Evolutionary conservation across 331 rosid species (phyloP).

Genomic region (Prunus yedoensis): DNA sequence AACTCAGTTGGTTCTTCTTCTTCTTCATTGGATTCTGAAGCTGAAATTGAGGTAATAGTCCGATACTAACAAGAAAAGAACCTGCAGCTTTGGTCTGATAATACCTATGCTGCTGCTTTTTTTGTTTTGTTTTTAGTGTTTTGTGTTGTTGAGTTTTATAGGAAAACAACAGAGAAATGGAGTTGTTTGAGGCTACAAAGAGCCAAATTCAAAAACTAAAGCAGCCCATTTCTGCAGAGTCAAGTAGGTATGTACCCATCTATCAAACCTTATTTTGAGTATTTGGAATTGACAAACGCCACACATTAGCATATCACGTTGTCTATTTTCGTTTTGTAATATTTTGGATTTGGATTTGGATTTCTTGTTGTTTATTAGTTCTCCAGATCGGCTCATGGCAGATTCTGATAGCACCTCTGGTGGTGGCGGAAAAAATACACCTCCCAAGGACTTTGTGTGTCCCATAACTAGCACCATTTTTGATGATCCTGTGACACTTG

Average conservation of each 20-base stretch:
- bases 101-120: conserved; percentile 39
- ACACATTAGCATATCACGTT: not conserved
- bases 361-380: conserved; percentile 39
- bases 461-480: conserved; percentile 83
- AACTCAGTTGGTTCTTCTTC: conserved; percentile 28
- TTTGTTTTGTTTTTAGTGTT: conserved; percentile 12
- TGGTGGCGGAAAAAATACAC: conserved; percentile 46
- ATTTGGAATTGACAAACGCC: not conserved
- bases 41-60: conserved; percentile 57
- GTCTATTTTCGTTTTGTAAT: conserved; percentile 23
- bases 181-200: conserved; percentile 44
- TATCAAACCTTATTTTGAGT: not conserved
- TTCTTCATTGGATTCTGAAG: conserved; percentile 56
- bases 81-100: conserved; percentile 29
- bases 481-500: conserved; percentile 93
- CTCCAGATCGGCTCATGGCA: conserved; percentile 47
- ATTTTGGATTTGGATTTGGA: conserved; percentile 21
- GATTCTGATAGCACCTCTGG: conserved; percentile 34
- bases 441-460: conserved; percentile 88
- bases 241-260: conserved; percentile 43
- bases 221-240: conserved; percentile 43
- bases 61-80: conserved; percentile 35
- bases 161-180: conserved; percentile 50
- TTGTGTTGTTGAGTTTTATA: conserved; percentile 30
- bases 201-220: conserved; percentile 42